Evolutionary conservation across 208 protist species (phyloP), one percentile per base, ranked within the genome.

Genomic region (Leptomonas pyrrhocoris): DNA sequence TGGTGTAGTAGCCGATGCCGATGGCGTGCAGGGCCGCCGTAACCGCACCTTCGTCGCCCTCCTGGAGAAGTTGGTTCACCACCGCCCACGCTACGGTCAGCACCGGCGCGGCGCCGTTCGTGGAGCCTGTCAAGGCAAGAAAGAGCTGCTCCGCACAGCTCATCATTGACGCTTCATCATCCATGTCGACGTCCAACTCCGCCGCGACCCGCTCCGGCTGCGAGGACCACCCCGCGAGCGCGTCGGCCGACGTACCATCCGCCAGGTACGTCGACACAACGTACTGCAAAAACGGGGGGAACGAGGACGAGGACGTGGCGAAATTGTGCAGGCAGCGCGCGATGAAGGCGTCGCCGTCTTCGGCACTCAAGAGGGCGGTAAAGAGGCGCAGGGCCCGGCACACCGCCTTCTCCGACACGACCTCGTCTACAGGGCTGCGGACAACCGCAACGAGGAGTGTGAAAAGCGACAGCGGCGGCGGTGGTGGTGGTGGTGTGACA

Each of bases 21-120:
- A 96, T 88, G 5, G 86, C 88, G 72, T 96, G 91, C 40, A 96
- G 80, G 19, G 86, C 91, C 0, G 88, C 88, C 18, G 88, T 96
- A 23, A 92, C 67, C 2, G 68, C 53, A 3, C 31, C 46, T 2
- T 69, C 74, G 43, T 80, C 48, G 13, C 86, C 83, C 7, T 28
- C 60, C 1, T 61, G 73, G 0, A 96, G 83, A 30, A 93, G 65
- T 11, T 77, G 42, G 61, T 88, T 84, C 1, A 93, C 80, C 13
- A 85, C 45, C 11, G 43, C 54, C 89, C 91, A 96, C 36, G 83
- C 77, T 13, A 51, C 58, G 18, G 48, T 27, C 28, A 94, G 68
- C 30, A 54, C 57, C 1, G 49, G 15, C 6, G 34, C 49, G 21
- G 72, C 81, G 53, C 69, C 79, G 19, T 3, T 27, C 13, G 79